These are phyloP conservation scores for Setomelanomma holmii DNA, from an alignment of 2,329 filamentous ascomycete species.

Conservation along the genomic window DNA sequence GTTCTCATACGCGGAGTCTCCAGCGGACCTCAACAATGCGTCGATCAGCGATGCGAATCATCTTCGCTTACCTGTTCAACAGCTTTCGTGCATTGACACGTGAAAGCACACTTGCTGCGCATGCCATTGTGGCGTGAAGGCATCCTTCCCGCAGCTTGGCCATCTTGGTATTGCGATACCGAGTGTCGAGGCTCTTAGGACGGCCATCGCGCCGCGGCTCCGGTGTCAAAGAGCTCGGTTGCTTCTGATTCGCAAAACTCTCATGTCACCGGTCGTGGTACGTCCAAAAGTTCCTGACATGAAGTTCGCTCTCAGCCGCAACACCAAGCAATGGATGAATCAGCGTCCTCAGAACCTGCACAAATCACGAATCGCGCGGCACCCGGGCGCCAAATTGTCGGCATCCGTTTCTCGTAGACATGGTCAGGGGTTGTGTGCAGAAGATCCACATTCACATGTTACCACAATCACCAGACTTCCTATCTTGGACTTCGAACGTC, in stretches of 20 bases:
- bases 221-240: conserved; percentile 7
- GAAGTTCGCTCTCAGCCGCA: conserved; percentile 16
- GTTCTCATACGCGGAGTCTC: neutral
- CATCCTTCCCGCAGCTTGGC: conserved; percentile 9
- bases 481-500: conserved; percentile 10
- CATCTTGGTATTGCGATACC: conserved; percentile 8
- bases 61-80: conserved; percentile 17
- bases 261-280: neutral
- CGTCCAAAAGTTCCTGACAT: neutral
- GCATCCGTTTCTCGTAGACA: neutral
- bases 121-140: conserved; percentile 2
- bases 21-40: conserved; percentile 13
- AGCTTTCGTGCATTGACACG: conserved; percentile 21
- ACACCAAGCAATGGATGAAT: conserved; percentile 12
- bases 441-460: conserved; percentile 29
- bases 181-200: conserved; percentile 12
- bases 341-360: conserved; percentile 10
- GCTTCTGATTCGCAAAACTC: conserved; percentile 8
- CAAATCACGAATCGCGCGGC: conserved; percentile 14
- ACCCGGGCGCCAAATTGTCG: neutral
- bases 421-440: neutral
- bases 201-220: conserved; percentile 14
- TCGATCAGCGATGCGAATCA: conserved; percentile 12
- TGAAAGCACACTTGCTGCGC: conserved; percentile 16
- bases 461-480: conserved; percentile 2